These are phyloP conservation scores for Penicillium polonicum DNA, from an alignment of 2,329 filamentous ascomycete genomes.

Conservation along the genomic window DNA sequence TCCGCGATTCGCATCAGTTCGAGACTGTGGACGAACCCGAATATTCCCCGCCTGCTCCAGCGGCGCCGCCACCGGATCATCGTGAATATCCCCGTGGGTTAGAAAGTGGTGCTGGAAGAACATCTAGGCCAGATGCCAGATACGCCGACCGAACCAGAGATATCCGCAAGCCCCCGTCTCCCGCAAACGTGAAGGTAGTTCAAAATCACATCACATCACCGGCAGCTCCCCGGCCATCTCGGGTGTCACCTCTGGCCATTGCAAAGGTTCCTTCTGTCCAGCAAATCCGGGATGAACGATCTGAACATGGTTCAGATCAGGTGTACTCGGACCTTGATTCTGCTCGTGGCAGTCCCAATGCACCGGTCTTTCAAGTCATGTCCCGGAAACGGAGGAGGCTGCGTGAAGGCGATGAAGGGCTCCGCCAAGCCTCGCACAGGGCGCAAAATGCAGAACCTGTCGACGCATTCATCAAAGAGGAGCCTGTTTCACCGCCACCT, in stretches of 20 bases:
- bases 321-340: slow-evolving; percentile 31
- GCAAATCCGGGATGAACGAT: slow-evolving; percentile 55
- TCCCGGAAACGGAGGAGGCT: slow-evolving; percentile 55
- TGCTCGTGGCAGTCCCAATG: slow-evolving; percentile 47
- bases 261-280: slow-evolving; percentile 52
- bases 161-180: slow-evolving; percentile 39
- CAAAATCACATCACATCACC: slow-evolving; percentile 72
- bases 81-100: slow-evolving; percentile 27
- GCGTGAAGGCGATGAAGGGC: slow-evolving; percentile 37
- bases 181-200: slow-evolving; percentile 59
- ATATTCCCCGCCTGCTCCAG: slow-evolving; percentile 49
- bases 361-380: slow-evolving; percentile 42
- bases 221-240: slow-evolving; percentile 71
- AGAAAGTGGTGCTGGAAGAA: slow-evolving; percentile 34
- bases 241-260: slow-evolving; percentile 60
- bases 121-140: slow-evolving; percentile 41
- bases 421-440: slow-evolving; percentile 35
- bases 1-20: slow-evolving; percentile 25
- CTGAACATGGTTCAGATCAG: slow-evolving; percentile 35
- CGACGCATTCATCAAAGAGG: slow-evolving; percentile 60
- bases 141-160: slow-evolving; percentile 43
- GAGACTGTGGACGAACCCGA: slow-evolving; percentile 47
- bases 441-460: slow-evolving; percentile 38
- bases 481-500: slow-evolving; percentile 61
- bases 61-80: slow-evolving; percentile 33